Evolutionary conservation across 169 alveolate species (phyloP).

Genomic region (Cryptosporidium muris): DNA sequence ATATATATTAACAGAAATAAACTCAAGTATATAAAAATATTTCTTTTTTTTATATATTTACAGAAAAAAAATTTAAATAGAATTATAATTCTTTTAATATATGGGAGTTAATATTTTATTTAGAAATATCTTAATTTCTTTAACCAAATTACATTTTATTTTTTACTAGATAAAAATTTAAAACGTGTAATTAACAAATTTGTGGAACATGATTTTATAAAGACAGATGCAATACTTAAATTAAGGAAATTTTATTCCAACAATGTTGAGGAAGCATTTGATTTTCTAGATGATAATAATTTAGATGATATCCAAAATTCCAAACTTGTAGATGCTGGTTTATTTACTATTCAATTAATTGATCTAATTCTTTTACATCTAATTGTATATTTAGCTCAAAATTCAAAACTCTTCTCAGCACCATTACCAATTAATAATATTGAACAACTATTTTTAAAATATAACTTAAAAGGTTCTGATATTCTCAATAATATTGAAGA

Average conservation of each 20-base stretch:
- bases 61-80: neutral
- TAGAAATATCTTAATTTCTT: no score
- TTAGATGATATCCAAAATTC: constrained; percentile 36
- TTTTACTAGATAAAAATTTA: constrained; percentile 14
- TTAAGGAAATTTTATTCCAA: constrained; percentile 34
- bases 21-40: neutral
- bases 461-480: constrained; percentile 10
- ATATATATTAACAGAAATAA: neutral
- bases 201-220: constrained; percentile 1
- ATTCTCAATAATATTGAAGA: constrained; percentile 29
- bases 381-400: neutral
- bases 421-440: neutral
- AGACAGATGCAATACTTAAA: neutral
- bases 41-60: neutral
- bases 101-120: no score
- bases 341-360: constrained; percentile 40
- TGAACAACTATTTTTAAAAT: neutral
- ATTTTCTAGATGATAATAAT: constrained; percentile 3
- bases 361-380: constrained; percentile 21
- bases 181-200: constrained; percentile 16
- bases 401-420: neutral
- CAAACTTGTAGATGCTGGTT: constrained; percentile 41
- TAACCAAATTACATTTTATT: no score
- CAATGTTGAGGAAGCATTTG: neutral
- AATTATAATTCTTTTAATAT: no score